These are phyloP conservation scores for Tricholoma bakamatsutake DNA, from an alignment of 768 basidiomycete species.

Conservation along the genomic window DNA sequence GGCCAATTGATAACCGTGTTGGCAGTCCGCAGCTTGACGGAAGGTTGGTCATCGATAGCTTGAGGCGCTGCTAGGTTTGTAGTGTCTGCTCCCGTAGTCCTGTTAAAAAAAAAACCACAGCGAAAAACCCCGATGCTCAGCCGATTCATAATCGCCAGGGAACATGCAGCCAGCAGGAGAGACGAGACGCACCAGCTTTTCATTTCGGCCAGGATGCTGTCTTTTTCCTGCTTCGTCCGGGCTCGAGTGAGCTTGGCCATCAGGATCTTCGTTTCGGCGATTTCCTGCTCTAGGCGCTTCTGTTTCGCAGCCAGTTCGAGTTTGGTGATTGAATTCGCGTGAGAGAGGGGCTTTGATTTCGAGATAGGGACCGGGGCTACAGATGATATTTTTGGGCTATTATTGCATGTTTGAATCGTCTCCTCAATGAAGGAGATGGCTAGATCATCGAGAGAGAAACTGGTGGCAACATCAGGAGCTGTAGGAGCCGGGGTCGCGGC, in stretches of 20 bases:
- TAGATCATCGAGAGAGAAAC: slow-evolving; percentile 43
- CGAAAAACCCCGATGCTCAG: slow-evolving; percentile 18
- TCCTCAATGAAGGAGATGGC: slow-evolving; percentile 55
- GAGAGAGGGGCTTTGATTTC: slow-evolving; percentile 7
- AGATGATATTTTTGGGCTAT: slow-evolving; percentile 15
- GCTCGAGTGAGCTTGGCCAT: slow-evolving; percentile 42
- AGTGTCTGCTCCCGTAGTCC: slow-evolving; percentile 31
- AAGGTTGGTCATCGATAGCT: background rate
- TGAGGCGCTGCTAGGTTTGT: slow-evolving; percentile 3
- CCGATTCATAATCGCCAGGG: slow-evolving; percentile 9
- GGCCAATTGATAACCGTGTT: slow-evolving; percentile 36
- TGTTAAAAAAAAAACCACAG: slow-evolving; percentile 19
- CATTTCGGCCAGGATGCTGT: slow-evolving; percentile 37
- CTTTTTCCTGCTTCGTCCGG: slow-evolving; percentile 46
- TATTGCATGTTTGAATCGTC: slow-evolving; percentile 41
- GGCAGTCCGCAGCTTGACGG: slow-evolving; percentile 3
- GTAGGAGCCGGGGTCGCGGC: background rate
- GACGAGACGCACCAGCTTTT: slow-evolving; percentile 45
- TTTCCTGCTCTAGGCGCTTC: slow-evolving; percentile 42
- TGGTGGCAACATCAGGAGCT: background rate
- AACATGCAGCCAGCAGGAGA: slow-evolving; percentile 8
- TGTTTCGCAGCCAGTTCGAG: slow-evolving; percentile 42
- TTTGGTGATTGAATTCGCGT: slow-evolving; percentile 8
- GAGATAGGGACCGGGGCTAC: slow-evolving; percentile 1
- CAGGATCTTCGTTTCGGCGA: slow-evolving; percentile 45